Percentiles rank a stretch among this genome's conserved stretches.
These are phyloP conservation scores for Hymenoscyphus occultus DNA, from an alignment of 2,329 filamentous ascomycete genomes.

Conservation along the genomic window DNA sequence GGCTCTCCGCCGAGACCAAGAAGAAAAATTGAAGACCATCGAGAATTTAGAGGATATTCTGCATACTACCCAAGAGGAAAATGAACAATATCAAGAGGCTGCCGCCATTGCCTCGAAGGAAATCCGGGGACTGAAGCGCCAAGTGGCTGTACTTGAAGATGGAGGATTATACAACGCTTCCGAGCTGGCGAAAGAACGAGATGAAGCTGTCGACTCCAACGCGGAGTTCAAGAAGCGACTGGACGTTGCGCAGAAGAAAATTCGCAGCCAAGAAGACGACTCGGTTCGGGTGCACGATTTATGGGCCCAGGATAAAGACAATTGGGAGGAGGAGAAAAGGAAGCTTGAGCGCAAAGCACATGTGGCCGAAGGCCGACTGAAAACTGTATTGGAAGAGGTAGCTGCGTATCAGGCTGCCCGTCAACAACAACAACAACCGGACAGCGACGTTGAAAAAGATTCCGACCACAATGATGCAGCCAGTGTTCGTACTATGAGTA, in stretches of 20 bases:
- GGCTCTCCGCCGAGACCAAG: constrained; percentile 79
- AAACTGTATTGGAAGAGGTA: constrained; percentile 81
- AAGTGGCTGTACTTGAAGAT: constrained; percentile 81
- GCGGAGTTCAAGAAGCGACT: constrained; percentile 73
- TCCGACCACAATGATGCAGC: constrained; percentile 55
- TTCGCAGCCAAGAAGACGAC: constrained; percentile 78
- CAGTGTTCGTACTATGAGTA: constrained; percentile 72
- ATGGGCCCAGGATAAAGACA: constrained; percentile 80
- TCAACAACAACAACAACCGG: constrained; percentile 45
- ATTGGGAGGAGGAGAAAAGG: constrained; percentile 80
- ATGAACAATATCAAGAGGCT: constrained; percentile 64
- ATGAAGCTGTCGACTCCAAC: constrained; percentile 72
- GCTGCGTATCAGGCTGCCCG: constrained; percentile 63
- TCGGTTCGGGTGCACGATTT: constrained; percentile 72
- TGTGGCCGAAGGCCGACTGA: constrained; percentile 83
- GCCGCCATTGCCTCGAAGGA: constrained; percentile 69
- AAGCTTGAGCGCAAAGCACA: constrained; percentile 82
- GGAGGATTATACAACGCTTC: constrained; percentile 83
- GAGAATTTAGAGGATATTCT: constrained; percentile 77
- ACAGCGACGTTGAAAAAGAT: constrained; percentile 63
- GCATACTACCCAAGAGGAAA: constrained; percentile 68
- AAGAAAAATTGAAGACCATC: constrained; percentile 83
- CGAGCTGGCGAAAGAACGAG: constrained; percentile 79
- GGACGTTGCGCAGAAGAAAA: constrained; percentile 73
- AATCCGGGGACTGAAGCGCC: constrained; percentile 74